A percentile compares a stretch with the other conserved stretches of the same genome.
phyloP scores from a whole-genome alignment of 1,139 yeast species.

The Lodderomyces metapsilosis region DNA sequence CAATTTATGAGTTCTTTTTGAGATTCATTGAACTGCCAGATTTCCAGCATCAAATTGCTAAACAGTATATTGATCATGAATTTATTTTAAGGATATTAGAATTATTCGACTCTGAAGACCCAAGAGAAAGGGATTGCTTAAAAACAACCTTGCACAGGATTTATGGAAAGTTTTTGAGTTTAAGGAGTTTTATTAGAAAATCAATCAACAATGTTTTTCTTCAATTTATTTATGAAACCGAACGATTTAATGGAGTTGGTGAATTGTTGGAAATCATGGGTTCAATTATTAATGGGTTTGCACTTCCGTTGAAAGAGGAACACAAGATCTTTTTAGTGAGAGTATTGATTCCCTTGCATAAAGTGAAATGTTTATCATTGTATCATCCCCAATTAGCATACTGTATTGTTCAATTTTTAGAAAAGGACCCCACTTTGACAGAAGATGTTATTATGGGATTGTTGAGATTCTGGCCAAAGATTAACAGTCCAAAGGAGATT shows the following conservation, averaged over 20 bases:
- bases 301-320: constrained; percentile 93
- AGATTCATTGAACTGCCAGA: constrained; percentile 94
- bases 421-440: constrained; percentile 86
- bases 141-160: constrained; percentile 94
- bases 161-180: constrained; percentile 89
- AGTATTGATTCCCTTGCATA: constrained; percentile 90
- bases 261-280: constrained; percentile 94
- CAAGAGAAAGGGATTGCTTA: constrained; percentile 90
- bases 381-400: constrained; percentile 97
- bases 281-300: constrained; percentile 95
- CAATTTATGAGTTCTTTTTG: constrained; percentile 90
- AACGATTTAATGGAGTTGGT: constrained; percentile 92
- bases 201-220: constrained; percentile 89
- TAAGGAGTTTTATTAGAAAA: constrained; percentile 88
- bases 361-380: constrained; percentile 80
- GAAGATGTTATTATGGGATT: constrained; percentile 95
- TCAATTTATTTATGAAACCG: constrained; percentile 93
- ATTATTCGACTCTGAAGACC: constrained; percentile 93
- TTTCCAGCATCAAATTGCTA: constrained; percentile 90
- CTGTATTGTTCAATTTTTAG: constrained; percentile 94
- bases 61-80: constrained; percentile 88
- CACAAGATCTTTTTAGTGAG: constrained; percentile 88
- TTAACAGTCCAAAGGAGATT: constrained; percentile 91
- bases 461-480: constrained; percentile 95
- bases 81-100: constrained; percentile 81